Evolutionary conservation across 2,329 filamentous ascomycete genomes (phyloP).

Genomic region (Grosmannia clavigera): DNA sequence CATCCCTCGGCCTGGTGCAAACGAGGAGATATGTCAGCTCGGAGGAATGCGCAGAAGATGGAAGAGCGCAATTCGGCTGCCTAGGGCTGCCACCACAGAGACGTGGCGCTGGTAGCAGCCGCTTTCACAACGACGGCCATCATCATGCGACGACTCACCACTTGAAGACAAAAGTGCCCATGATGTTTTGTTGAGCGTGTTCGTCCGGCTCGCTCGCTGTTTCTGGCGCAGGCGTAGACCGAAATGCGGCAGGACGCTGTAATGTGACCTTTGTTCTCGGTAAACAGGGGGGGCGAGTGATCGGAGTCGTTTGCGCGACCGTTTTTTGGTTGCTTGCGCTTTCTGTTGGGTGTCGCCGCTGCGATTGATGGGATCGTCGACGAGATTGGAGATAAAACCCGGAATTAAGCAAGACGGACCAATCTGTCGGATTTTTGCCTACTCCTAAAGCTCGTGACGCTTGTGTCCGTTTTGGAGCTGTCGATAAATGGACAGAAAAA

Average conservation of each 20-base stretch:
- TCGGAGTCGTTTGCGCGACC: background rate
- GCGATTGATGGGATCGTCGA: background rate
- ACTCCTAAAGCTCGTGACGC: background rate
- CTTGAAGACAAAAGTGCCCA: conserved; percentile 59
- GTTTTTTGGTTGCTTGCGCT: background rate
- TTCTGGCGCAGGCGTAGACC: background rate
- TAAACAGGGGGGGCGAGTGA: too few species aligned
- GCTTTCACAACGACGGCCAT: background rate
- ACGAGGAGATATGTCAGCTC: background rate
- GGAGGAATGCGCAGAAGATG: too few species aligned
- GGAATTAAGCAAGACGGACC: background rate
- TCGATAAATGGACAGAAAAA: background rate
- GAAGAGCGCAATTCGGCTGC: background rate
- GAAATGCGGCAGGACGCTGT: background rate
- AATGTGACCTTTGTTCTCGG: background rate
- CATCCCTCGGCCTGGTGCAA: conserved; percentile 60
- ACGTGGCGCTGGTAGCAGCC: background rate
- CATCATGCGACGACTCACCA: conserved; percentile 42
- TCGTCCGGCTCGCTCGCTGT: background rate
- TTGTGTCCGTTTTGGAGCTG: background rate
- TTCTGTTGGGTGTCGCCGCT: background rate
- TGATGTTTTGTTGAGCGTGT: conserved; percentile 16
- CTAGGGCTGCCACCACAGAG: background rate
- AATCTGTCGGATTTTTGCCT: background rate
- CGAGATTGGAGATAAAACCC: background rate